Evolutionary conservation across 768 basidiomycete genomes (phyloP).

Genomic region (Coprinopsis sp.): DNA sequence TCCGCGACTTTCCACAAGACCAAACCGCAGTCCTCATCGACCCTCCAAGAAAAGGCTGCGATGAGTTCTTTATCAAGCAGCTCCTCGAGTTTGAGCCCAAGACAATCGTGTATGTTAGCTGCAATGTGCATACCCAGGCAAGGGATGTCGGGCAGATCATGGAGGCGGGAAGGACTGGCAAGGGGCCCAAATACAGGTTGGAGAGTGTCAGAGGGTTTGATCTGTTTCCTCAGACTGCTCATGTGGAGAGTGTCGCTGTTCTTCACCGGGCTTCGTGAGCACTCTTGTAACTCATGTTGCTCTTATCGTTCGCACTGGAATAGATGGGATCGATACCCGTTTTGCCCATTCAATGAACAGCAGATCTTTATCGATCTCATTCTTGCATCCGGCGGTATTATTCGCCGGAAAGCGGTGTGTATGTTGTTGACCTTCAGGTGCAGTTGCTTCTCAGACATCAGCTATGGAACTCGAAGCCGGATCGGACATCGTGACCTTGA

Average conservation of each 20-base stretch:
- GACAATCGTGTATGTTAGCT: constrained; percentile 86
- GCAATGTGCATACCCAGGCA: constrained; percentile 92
- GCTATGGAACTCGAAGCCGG: too few species aligned
- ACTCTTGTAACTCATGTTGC: too few species aligned
- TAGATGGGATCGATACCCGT: too few species aligned
- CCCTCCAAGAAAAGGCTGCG: constrained; percentile 94
- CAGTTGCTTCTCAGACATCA: too few species aligned
- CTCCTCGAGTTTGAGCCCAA: constrained; percentile 62
- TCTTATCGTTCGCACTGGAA: too few species aligned
- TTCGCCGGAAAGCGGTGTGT: too few species aligned
- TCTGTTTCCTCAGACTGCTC: constrained; percentile 93
- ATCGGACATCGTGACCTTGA: too few species aligned
- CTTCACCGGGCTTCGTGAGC: constrained; percentile 43
- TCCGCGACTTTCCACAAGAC: constrained; percentile 58
- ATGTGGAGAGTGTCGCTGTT: constrained; percentile 82
- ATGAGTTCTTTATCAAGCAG: constrained; percentile 73
- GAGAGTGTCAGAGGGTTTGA: constrained; percentile 89
- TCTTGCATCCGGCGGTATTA: too few species aligned
- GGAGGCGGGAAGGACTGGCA: constrained; percentile 35
- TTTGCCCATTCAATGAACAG: too few species aligned
- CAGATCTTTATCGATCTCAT: too few species aligned
- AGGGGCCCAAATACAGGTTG: constrained; percentile 57
- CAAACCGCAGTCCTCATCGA: constrained; percentile 76
- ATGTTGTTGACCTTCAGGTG: too few species aligned
- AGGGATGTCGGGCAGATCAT: constrained; percentile 77